Evolutionary conservation across 2,329 filamentous ascomycete species (phyloP), one percentile per base, ranked within the genome.

Genomic region (Paecilomyces fulvus): DNA sequence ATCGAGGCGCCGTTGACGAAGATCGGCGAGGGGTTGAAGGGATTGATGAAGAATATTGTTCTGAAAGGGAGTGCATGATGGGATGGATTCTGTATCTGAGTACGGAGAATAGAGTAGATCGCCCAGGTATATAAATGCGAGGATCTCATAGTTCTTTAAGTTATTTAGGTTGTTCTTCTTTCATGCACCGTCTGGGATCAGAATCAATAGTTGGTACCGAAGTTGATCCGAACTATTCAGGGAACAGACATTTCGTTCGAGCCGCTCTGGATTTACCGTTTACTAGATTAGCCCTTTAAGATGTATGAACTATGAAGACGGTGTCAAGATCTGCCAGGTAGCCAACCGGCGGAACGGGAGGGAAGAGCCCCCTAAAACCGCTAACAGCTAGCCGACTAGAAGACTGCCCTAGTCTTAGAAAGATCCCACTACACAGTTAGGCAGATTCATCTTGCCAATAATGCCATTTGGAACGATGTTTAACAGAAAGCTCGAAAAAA

Each of bases 1-100:
- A 52, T 60, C n/a, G 58, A 60, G 49, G 58, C 58, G 23, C 58
- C 58, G 10, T n/a, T 60, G 30, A 48, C 53, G 10, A 51, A 7
- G 21, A 56, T 60, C 30, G 58, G 58, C 8, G 58, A 56, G 5
- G 50, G 46, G 1, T 59, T 59, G 43, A 53, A 53, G 25, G 58
- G 58, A 14, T 53, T 57, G 30, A 30, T 59, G 21, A 52, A 58
- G 51, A 55, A 56, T 55, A 30, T 59, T 37, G 12, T 50, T 30
- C 52, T 52, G 6, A 10, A 30, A 50, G 48, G 33, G 49, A 17
- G 30, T 46, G 50, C 50, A 6, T 52, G 49, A 51, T 51, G 4
- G 25, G 25, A 25, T 5, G 23, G 23, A 21, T 28, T 28, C 25
- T 7, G 4, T 25, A 25, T 28, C 25, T 28, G 25, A 28, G 25